These are phyloP conservation scores for Penicillium sp. DNA, from an alignment of 2,329 filamentous ascomycete genomes.

Conservation along the genomic window DNA sequence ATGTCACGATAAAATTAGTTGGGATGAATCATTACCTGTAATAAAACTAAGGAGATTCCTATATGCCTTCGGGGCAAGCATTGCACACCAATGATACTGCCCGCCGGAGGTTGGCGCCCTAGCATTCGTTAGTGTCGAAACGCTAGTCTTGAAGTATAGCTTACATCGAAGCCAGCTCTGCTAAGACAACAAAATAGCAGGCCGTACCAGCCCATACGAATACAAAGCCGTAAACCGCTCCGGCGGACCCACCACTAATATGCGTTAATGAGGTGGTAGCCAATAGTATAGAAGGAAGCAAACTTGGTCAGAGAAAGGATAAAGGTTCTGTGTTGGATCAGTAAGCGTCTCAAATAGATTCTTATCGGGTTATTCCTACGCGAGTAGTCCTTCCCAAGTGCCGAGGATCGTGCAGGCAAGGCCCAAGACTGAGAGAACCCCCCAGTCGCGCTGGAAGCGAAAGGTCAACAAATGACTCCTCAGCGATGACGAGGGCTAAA, in stretches of 20 bases:
- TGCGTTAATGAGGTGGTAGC: constrained; percentile 4
- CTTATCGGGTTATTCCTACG: constrained; percentile 26
- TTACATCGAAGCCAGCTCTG: constrained; percentile 41
- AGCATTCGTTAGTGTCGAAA: neutral
- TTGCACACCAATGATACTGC: constrained; percentile 48
- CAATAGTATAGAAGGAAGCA: neutral
- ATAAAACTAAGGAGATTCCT: constrained; percentile 46
- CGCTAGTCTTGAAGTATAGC: neutral
- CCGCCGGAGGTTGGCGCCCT: constrained; percentile 42
- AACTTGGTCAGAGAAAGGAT: constrained; percentile 27
- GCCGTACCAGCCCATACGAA: constrained; percentile 38
- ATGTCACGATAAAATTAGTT: no score
- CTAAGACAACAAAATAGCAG: constrained; percentile 31
- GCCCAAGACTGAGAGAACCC: constrained; percentile 45
- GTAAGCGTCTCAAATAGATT: neutral
- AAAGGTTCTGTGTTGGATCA: constrained; percentile 17
- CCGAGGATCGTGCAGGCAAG: constrained; percentile 46
- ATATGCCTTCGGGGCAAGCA: constrained; percentile 41
- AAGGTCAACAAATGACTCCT: neutral
- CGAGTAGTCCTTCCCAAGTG: constrained; percentile 46
- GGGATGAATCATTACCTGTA: constrained; percentile 28
- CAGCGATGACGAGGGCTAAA: neutral
- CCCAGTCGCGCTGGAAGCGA: constrained; percentile 41
- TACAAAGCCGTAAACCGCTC: constrained; percentile 38
- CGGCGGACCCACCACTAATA: constrained; percentile 38